These are phyloP conservation scores for Hypocreales sp. DNA, from an alignment of 2,329 filamentous ascomycete species.

Conservation along the genomic window DNA sequence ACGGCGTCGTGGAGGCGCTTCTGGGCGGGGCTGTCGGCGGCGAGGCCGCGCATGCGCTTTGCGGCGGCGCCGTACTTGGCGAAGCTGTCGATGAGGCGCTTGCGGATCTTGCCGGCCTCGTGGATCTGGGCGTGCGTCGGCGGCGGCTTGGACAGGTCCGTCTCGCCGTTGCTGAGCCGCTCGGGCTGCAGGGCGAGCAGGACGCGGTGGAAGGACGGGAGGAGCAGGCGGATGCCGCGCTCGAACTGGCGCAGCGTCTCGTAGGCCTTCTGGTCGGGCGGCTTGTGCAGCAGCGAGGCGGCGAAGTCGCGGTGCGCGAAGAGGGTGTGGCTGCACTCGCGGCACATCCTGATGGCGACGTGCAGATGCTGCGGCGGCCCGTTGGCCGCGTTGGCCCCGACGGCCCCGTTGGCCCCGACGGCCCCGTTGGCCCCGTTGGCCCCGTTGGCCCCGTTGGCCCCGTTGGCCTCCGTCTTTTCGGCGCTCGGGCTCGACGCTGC, in stretches of 20 bases:
- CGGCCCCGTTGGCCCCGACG: slow-evolving; percentile 5
- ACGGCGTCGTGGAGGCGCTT: slow-evolving; percentile 64
- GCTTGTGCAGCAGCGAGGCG: slow-evolving; percentile 49
- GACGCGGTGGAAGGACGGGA: slow-evolving; percentile 73
- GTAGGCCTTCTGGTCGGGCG: slow-evolving; percentile 66
- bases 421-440: slow-evolving; percentile 7
- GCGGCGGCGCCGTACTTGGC: slow-evolving; percentile 75
- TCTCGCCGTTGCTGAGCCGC: slow-evolving; percentile 19
- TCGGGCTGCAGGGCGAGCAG: slow-evolving; percentile 53
- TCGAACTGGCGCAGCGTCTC: slow-evolving; percentile 78
- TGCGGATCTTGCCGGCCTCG: slow-evolving; percentile 81
- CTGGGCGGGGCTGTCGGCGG: slow-evolving; percentile 57
- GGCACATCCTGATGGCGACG: slow-evolving; percentile 81
- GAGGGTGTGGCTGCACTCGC: slow-evolving; percentile 57
- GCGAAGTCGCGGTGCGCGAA: slow-evolving; percentile 62
- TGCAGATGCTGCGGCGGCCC: slow-evolving; percentile 50
- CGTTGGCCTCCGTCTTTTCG: slow-evolving; percentile 21
- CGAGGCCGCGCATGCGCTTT: slow-evolving; percentile 64
- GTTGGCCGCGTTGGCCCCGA: too few species aligned
- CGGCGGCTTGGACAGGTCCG: slow-evolving; percentile 23
- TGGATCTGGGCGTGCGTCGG: slow-evolving; percentile 53
- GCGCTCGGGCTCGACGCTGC: slow-evolving; percentile 16
- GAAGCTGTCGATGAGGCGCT: slow-evolving; percentile 76
- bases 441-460: slow-evolving; percentile 9
- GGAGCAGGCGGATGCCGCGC: slow-evolving; percentile 63